Conservation (phyloP, 2,329 filamentous ascomycete species). For the Colletotrichum sp. region DNA sequence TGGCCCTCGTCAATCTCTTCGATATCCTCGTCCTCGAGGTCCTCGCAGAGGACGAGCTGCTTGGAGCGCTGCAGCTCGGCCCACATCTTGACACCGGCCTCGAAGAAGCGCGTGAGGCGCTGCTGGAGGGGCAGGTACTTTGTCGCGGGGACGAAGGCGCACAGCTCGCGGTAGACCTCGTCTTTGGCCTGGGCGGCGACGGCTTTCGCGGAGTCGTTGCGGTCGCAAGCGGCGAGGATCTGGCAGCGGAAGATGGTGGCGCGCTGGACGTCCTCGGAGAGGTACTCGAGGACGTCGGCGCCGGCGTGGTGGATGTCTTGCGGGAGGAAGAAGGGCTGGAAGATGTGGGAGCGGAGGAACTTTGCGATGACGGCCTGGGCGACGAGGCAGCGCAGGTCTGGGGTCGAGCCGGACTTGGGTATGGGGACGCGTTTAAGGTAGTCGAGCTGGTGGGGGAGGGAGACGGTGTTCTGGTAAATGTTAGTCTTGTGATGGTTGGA, state of each 20-base stretch:
- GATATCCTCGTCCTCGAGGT: slow-evolving; percentile 13
- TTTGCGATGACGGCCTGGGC: slow-evolving; percentile 32
- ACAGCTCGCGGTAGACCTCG: background rate
- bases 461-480: background rate
- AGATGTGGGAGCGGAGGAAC: slow-evolving; percentile 28
- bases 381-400: slow-evolving; percentile 31
- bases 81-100: slow-evolving; percentile 29
- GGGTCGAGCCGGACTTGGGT: slow-evolving; percentile 23
- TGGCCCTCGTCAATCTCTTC: slow-evolving; percentile 23
- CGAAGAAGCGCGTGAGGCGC: slow-evolving; percentile 20
- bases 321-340: slow-evolving; percentile 32
- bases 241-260: slow-evolving; percentile 32
- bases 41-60: slow-evolving; percentile 28
- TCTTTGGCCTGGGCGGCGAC: background rate
- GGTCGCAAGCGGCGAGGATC: slow-evolving; percentile 26
- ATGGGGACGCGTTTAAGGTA: background rate
- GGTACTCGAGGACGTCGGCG: slow-evolving; percentile 25
- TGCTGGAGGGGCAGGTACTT: background rate
- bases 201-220: background rate
- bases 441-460: background rate
- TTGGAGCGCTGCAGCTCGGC: slow-evolving; percentile 27
- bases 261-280: slow-evolving; percentile 28
- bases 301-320: slow-evolving; percentile 21
- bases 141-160: background rate
- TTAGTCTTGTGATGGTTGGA: background rate